A percentile compares a stretch with the other conserved stretches of the same genome.
Conservation (phyloP, 441 rosid species). For the Aleurites moluccanus region DNA sequence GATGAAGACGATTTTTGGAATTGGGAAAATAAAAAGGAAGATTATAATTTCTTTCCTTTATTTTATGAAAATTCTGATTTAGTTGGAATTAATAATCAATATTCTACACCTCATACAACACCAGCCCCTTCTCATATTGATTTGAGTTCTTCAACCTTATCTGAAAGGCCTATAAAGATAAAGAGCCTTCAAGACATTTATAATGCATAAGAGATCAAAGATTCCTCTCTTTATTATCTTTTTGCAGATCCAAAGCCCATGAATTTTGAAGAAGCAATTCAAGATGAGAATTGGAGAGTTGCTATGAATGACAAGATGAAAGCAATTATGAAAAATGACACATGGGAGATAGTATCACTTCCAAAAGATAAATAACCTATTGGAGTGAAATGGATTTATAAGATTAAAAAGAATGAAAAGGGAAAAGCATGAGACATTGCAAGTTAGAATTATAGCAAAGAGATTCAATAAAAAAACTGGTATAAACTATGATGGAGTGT, state of each 20-base stretch:
- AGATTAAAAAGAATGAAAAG: constrained; percentile 2
- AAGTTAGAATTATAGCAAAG: neutral
- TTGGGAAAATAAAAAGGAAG: neutral
- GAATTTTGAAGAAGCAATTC: neutral
- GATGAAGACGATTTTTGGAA: neutral
- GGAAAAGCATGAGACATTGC: constrained; percentile 3
- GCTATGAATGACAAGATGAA: constrained; percentile 12
- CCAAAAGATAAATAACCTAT: neutral
- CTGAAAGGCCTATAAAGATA: neutral
- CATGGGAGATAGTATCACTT: constrained; percentile 1
- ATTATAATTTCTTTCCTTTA: neutral
- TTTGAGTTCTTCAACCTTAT: neutral
- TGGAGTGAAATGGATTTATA: constrained; percentile 18
- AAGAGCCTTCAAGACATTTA: neutral
- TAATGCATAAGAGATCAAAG: neutral
- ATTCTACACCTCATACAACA: neutral
- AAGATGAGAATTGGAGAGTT: neutral
- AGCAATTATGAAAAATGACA: constrained; percentile 15
- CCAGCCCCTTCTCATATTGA: neutral
- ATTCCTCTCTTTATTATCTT: neutral
- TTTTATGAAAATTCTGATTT: too few relatives aligned
- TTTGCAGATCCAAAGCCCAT: neutral
- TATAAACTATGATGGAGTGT: neutral
- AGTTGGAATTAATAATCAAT: too few relatives aligned
- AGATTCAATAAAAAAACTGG: neutral